Base-by-base conservation (phyloP, 192 early-diverging fungal species). In the Backusella tuberculispora region DNA sequence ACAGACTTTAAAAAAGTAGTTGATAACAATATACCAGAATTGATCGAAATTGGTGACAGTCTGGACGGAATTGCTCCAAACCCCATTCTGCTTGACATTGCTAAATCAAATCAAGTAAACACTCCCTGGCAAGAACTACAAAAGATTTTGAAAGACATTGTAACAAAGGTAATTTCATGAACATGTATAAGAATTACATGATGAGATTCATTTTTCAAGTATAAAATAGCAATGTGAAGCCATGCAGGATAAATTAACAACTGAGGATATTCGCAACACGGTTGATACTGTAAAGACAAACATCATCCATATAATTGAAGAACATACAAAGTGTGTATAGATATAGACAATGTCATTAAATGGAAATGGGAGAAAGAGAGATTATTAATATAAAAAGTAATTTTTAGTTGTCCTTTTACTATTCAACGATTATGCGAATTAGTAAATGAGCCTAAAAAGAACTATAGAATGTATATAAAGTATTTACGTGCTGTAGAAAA, bases 351-450 rank as follows among this genome's bases (percentile, higher is more conserved):
- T 40, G 4, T n/a, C 37, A 40, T 10, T 10, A 17, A 34, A 37
- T 14, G 14, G 24, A 45, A 43, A 69, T 46, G 15, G 10, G 6
- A 6, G 48, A 48, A n/a, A 3, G 53, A 13, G 12, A 12, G 21
- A 12, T 26, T 60, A 60, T 26, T 60, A 60, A 60, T 13, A 1
- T 60, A 60, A 4, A 26, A 34, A 34, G 7, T 3, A 9, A 26
- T 13, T 60, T 3, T 24, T 64, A 65, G 72, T 26, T 44, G 56
- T 43, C 72, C 72, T 26, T 73, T 73, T 45, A 73, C 72, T 38
- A 73, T 73, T n/a, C 72, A 73, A 29, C 60, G 72, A n/a, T 19
- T 73, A 45, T 73, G 72, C 45, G 72, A 73, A 29, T 19, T 73
- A 44, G 13, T 73, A 26, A 44, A 65, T 37, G 72, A 73, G 26